Base-by-base conservation (phyloP, 257 asterid genomes). In the Plectranthus barbatus region DNA sequence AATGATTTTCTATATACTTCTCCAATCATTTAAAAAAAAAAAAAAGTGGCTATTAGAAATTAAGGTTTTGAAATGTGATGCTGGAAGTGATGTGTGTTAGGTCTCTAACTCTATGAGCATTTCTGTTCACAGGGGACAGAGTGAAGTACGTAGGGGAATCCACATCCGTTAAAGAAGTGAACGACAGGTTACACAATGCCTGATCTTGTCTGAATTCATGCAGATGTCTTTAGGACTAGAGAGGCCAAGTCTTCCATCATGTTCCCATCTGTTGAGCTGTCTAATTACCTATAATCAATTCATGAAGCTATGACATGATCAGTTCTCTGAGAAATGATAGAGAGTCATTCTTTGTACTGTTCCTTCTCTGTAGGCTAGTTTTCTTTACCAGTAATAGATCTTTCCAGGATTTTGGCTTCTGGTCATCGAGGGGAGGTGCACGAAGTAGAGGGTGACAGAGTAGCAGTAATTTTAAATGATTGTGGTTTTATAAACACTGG, bases 401-500 rank as follows among this genome's bases (percentile, higher is more conserved):
- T 58, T 40, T 72, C 48, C 73, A 86, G 94, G 78, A 54, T 81
- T 66, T 66, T 86, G 67, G 62, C 80, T 64, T 69, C 53, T 19
- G 84, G 88, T 45, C 83, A 75, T 40, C 84, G 75, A 45, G 94
- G 94, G 14, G 94, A 86, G 79, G 83, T 86, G 19, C 79, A 71
- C 81, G 88, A 86, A 76, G 80, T 83, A 56, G 72, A 74, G 62
- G 88, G 75, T 14, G 81, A 86, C 39, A 71, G 74, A 68, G 81
- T 77, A 67, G 94, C 84, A 50, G 88, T 83, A 48, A 55, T 86
- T 58, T 80, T 81, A 49, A 83, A 79, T 57, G 60, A 40, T 52
- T 31, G 33, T 66, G 79, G 75, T 26, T 65, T 52, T 10, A 19
- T 68, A 44, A 76, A 52, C 14, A 48, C 46, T 8, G 72, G 52